These are phyloP conservation scores for Daucus carota DNA, from an alignment of 129 eudicot species.

Conservation along the genomic window DH1_v3.0 NC_030383.2:12878501-12879000, in stretches of 20 bases:
- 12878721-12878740: slow-evolving; percentile 29
- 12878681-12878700: slow-evolving; percentile 42
- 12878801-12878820: slow-evolving; percentile 42
- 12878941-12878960: slow-evolving; percentile 27
- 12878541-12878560: not conserved
- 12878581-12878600: not conserved
- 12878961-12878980: slow-evolving; percentile 10
- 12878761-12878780: slow-evolving; percentile 18
- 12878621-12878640: slow-evolving; percentile 22
- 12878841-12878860: slow-evolving; percentile 24
- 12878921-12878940: slow-evolving; percentile 40
- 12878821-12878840: slow-evolving; percentile 45
- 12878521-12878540: no score
- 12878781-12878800: slow-evolving; percentile 27
- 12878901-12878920: slow-evolving; percentile 42
- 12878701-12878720: slow-evolving; percentile 14
- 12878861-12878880: not conserved
- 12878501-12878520: not conserved
- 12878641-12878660: slow-evolving; percentile 8
- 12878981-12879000: slow-evolving; percentile 13
- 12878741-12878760: slow-evolving; percentile 45
- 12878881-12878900: slow-evolving; percentile 27
- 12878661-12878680: slow-evolving; percentile 20
- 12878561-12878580: slow-evolving; percentile 1
- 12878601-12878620: not conserved